A percentile compares a stretch with the other conserved stretches of the same genome.
Evolutionary conservation across 495 filamentous ascomycete genomes (phyloP).

Genomic region (Neurospora sublineolata): DNA sequence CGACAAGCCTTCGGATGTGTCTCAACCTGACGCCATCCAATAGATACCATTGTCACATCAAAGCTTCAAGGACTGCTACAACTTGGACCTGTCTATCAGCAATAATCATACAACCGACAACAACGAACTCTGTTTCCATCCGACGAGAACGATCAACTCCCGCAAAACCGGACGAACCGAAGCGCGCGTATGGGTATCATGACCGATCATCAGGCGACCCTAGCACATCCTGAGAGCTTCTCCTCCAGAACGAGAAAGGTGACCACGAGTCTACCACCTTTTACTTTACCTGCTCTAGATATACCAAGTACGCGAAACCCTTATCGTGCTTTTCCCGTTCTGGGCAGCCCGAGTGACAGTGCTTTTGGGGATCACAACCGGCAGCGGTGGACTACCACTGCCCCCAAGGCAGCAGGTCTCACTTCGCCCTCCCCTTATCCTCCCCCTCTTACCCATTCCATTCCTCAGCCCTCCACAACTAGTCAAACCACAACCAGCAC

Average conservation of each 20-base stretch:
- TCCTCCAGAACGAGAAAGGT: conserved; percentile 42
- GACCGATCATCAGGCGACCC: background rate
- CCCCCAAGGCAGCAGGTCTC: background rate
- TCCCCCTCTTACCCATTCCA: conserved; percentile 35
- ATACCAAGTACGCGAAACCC: conserved; percentile 33
- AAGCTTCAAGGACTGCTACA: background rate
- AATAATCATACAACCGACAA: background rate
- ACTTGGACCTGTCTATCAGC: background rate
- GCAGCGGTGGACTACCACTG: conserved; percentile 3
- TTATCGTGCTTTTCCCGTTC: conserved; percentile 10
- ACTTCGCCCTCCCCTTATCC: conserved; percentile 13
- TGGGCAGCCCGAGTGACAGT: conserved; percentile 5
- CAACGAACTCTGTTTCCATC: background rate
- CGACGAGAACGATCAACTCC: background rate
- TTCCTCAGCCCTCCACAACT: conserved; percentile 40
- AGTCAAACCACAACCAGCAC: conserved; percentile 46
- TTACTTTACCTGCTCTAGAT: conserved; percentile 44
- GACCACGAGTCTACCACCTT: conserved; percentile 48
- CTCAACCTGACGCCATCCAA: background rate
- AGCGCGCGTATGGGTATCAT: background rate
- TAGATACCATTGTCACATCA: background rate
- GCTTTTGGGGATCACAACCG: conserved; percentile 3
- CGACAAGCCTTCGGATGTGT: background rate
- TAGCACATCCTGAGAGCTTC: conserved; percentile 10
- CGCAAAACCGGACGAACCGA: background rate